Conservation (phyloP, 164 flowering plant species). For the Magnolia kwangsiensis region DNA sequence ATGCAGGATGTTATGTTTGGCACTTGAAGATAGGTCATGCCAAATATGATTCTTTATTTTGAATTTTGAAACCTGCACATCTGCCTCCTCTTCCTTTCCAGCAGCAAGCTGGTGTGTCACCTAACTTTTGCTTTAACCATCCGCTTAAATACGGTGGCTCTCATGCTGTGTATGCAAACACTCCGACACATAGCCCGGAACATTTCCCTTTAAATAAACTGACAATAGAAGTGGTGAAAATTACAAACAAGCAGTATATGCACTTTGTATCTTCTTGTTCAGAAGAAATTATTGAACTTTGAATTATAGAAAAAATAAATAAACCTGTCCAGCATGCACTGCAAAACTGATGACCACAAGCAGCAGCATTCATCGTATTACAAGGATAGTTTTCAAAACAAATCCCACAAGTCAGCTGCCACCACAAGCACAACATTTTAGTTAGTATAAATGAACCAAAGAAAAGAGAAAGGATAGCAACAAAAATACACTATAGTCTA, state of each 20-base stretch:
- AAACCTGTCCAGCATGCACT: constrained; percentile 81
- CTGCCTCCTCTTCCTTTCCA: no score
- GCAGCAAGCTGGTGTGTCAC: no score
- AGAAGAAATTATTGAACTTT: not conserved
- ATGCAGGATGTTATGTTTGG: no score
- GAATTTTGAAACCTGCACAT: no score
- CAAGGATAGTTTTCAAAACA: constrained; percentile 71
- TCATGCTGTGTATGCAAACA: no score
- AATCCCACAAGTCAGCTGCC: constrained; percentile 82
- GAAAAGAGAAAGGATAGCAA: not conserved
- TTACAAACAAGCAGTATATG: not conserved
- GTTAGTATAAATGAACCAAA: not conserved
- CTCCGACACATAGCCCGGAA: no score
- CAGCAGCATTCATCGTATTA: constrained; percentile 44
- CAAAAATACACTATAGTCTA: not conserved
- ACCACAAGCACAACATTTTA: not conserved
- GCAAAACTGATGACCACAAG: constrained; percentile 96
- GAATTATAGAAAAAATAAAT: constrained; percentile 2
- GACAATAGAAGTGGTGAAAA: no score
- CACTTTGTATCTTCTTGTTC: not conserved
- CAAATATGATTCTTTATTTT: no score
- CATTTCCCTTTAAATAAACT: no score
- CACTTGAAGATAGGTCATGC: no score
- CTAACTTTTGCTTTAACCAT: no score
- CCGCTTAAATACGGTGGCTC: no score